phyloP scores from a whole-genome alignment of 192 early-diverging fungal genomes.

The Phlyctochytrium arcticum region DNA sequence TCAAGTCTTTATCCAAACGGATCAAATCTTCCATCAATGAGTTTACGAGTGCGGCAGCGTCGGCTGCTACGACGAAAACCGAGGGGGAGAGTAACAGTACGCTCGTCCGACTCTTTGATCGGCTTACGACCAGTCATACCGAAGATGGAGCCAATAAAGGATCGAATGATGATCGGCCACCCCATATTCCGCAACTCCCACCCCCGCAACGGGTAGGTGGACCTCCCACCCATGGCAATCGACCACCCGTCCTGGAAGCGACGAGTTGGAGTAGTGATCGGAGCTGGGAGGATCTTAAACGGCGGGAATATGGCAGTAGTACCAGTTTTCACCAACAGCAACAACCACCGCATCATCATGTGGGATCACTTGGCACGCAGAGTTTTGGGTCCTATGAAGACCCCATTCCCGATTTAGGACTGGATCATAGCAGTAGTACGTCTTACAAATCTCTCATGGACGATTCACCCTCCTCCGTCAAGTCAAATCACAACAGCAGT shows the following conservation, averaged over 20 bases:
- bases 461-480: constrained; percentile 1
- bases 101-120: constrained; percentile 12
- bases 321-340: too few species aligned
- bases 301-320: constrained; percentile 22
- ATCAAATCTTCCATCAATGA: background rate
- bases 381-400: constrained; percentile 13
- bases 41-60: background rate
- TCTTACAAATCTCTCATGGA: too few species aligned
- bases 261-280: constrained; percentile 29
- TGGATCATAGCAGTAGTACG: too few species aligned
- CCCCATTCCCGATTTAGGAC: background rate
- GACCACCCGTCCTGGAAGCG: constrained; percentile 8
- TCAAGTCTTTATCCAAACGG: constrained; percentile 3
- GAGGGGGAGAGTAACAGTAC: constrained; percentile 4
- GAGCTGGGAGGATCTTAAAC: constrained; percentile 29
- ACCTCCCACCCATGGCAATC: too few species aligned
- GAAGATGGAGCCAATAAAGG: background rate
- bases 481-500: constrained; percentile 24
- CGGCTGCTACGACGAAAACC: background rate
- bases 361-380: background rate
- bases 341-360: too few species aligned
- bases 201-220: background rate
- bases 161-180: background rate
- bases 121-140: constrained; percentile 6
- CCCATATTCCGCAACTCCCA: too few species aligned